phyloP scores from a whole-genome alignment of 192 early-diverging fungal species.

The Pilaira anomala region DNA sequence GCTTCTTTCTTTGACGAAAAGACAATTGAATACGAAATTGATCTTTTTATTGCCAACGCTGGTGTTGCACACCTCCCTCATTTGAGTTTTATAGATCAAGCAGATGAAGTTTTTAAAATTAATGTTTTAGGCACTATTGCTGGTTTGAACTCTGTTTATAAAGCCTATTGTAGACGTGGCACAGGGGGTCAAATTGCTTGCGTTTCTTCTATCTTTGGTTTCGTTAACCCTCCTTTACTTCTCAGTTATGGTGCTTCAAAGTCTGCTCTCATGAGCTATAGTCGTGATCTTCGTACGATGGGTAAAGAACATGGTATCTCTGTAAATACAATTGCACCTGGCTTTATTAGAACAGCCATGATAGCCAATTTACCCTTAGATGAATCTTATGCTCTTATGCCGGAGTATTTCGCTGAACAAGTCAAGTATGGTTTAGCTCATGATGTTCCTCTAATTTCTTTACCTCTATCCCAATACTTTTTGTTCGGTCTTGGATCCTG shows the following conservation, averaged over 20 bases:
- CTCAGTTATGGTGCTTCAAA: conserved; percentile 18
- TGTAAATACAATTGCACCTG: conserved; percentile 21
- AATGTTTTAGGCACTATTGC: conserved; percentile 16
- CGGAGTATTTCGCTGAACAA: background rate
- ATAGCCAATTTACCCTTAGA: background rate
- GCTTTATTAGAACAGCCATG: conserved; percentile 25
- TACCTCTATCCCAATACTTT: conserved; percentile 10
- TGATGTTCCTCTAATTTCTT: conserved; percentile 9
- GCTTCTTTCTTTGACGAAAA: conserved; percentile 18
- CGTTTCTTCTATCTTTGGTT: conserved; percentile 16
- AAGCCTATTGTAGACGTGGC: conserved; percentile 19
- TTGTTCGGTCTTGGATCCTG: background rate
- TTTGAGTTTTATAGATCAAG: background rate
- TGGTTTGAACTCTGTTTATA: conserved; percentile 23
- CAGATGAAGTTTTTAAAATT: background rate
- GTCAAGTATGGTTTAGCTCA: background rate
- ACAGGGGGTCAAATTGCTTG: conserved; percentile 29
- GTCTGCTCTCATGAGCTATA: conserved; percentile 20
- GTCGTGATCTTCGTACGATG: conserved; percentile 29
- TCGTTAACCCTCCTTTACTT: conserved; percentile 11
- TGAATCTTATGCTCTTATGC: background rate
- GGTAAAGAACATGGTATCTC: conserved; percentile 13
- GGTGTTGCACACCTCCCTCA: conserved; percentile 1
- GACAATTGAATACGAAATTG: conserved; percentile 18
- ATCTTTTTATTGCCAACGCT: conserved; percentile 32